Base-by-base conservation (phyloP, 306 rosid species). In the Canavalia ensiformis region DNA sequence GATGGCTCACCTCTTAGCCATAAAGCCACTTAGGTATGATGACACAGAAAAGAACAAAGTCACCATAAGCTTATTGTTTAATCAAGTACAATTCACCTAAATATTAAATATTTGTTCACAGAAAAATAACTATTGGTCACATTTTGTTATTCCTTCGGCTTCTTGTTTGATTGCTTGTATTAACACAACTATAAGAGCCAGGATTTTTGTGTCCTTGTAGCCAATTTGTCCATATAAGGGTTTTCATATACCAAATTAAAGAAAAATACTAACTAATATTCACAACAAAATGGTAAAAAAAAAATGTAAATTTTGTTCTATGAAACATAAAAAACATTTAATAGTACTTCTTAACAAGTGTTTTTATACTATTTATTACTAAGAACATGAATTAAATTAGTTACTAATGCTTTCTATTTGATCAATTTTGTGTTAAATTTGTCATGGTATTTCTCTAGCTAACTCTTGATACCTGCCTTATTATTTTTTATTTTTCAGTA, bases 401-500 rank as follows among this genome's bases (percentile, higher is more conserved):
- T n/a, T 59, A 45, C 58, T 6, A 5, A 39, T 31, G 45, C 3
- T 31, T 30, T 44, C 28, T 75, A 63, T 47, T 33, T 31, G 25
- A 33, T 49, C 39, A 65, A 39, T 3, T 28, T 77, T 41, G 54
- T 37, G 67, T 50, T 2, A 34, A 50, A 37, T 37, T 39, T 64
- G 41, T 50, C 13, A 30, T 41, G 30, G 51, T 10, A 39, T 39
- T 9, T 65, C 55, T 65, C 64, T 1, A 52, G 75, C 29, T 67
- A 59, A 5, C 30, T 62, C 18, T 50, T 69, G 78, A 77, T 60
- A 39, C 11, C 13, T 78, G 66, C 55, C 8, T 30, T 33, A 54
- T 41, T 56, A 11, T n/a, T 4, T 28, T 8, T 37, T 8, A 39
- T 29, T 58, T 31, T 57, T 80, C 84, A 86, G 89, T 82, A 74